Evolutionary conservation across 805 yeast species (phyloP).

Genomic region (Gaillardinia entomophila): DNA sequence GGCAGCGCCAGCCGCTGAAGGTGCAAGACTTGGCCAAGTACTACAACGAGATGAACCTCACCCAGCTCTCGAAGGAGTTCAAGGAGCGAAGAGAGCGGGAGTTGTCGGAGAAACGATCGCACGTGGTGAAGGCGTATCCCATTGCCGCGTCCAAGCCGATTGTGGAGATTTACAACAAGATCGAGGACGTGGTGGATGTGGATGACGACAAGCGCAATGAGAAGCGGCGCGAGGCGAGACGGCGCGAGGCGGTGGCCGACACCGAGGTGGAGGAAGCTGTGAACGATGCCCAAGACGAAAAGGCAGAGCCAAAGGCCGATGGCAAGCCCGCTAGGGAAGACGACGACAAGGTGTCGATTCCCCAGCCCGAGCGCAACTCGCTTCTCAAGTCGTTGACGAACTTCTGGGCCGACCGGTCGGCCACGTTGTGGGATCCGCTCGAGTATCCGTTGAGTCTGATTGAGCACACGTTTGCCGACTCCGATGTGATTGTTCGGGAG

Average conservation of each 20-base stretch:
- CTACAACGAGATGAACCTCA: constrained; percentile 72
- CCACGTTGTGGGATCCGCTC: constrained; percentile 90
- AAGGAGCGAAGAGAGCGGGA: constrained; percentile 82
- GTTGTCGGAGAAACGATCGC: constrained; percentile 47
- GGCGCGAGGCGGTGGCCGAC: not conserved
- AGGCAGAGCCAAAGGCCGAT: not conserved
- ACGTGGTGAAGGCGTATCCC: constrained; percentile 63
- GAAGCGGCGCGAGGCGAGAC: not conserved
- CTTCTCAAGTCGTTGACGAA: constrained; percentile 77
- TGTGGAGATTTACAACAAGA: constrained; percentile 85
- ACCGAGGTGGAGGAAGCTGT: not conserved
- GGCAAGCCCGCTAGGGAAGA: too few relatives aligned
- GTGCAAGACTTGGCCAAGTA: constrained; percentile 64
- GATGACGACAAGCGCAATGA: constrained; percentile 14
- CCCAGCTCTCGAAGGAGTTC: constrained; percentile 76
- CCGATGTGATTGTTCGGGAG: constrained; percentile 88
- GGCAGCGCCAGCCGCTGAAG: constrained; percentile 14
- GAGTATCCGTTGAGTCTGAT: constrained; percentile 73
- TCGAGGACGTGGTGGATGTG: constrained; percentile 76
- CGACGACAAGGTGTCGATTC: constrained; percentile 9
- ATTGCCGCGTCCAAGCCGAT: constrained; percentile 75
- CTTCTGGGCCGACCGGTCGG: constrained; percentile 97
- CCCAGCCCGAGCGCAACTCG: constrained; percentile 62
- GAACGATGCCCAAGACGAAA: too few relatives aligned
- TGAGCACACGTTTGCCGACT: constrained; percentile 91